These are phyloP conservation scores for Candolleomyces efflorescens DNA, from an alignment of 768 basidiomycete genomes.

Conservation along the genomic window DNA sequence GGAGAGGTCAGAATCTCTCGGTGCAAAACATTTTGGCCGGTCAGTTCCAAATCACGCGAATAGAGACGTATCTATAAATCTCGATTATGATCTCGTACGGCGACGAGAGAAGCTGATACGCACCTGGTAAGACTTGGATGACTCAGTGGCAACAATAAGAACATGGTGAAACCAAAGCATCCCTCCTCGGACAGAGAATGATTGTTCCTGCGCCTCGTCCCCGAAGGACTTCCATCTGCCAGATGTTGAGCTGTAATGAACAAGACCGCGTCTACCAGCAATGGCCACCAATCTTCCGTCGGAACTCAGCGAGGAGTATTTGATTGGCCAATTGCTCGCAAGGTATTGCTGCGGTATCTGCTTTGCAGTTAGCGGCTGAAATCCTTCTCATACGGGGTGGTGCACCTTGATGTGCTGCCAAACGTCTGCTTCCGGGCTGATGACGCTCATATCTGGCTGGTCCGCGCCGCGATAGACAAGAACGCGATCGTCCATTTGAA, in stretches of 20 bases:
- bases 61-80: slow-evolving; percentile 77
- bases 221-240: slow-evolving; percentile 94
- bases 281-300: slow-evolving; percentile 92
- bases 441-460: slow-evolving; percentile 97
- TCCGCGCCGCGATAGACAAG: slow-evolving; percentile 94
- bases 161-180: slow-evolving; percentile 97
- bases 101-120: slow-evolving; percentile 14
- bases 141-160: slow-evolving; percentile 85
- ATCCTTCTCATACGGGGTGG: background rate
- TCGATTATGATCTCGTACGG: slow-evolving; percentile 5
- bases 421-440: slow-evolving; percentile 96
- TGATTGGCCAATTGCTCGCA: slow-evolving; percentile 89
- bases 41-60: slow-evolving; percentile 86
- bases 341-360: slow-evolving; percentile 90
- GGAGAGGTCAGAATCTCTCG: slow-evolving; percentile 72
- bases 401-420: slow-evolving; percentile 94
- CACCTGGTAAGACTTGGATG: slow-evolving; percentile 74
- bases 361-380: background rate
- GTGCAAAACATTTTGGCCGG: slow-evolving; percentile 78
- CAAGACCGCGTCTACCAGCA: slow-evolving; percentile 85
- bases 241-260: slow-evolving; percentile 91
- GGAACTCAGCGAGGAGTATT: slow-evolving; percentile 83
- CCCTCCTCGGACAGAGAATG: slow-evolving; percentile 85
- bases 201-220: slow-evolving; percentile 78
- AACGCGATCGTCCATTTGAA: slow-evolving; percentile 93